Percentiles rank a stretch among this genome's conserved stretches.
These are phyloP conservation scores for Porpolomopsis calyptriformis DNA, from an alignment of 768 basidiomycete species.

Conservation along the genomic window DNA sequence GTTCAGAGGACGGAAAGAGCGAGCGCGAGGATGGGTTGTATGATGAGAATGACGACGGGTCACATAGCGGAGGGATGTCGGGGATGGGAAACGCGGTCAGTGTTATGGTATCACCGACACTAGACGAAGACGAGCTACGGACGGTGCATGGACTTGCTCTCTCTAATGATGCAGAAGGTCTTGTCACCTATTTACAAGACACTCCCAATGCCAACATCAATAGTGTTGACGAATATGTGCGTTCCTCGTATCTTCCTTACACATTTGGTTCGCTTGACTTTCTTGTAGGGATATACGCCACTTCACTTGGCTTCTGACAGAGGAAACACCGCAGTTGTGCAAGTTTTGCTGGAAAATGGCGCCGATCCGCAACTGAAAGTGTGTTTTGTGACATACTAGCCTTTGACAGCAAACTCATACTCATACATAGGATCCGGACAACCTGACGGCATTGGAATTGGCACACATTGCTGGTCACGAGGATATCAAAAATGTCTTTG, in stretches of 20 bases:
- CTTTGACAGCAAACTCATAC: not conserved
- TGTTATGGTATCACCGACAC: slow-evolving; percentile 34
- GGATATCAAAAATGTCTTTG: slow-evolving; percentile 35
- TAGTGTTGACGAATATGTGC: slow-evolving; percentile 61
- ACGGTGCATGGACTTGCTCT: slow-evolving; percentile 57
- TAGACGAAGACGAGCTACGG: slow-evolving; percentile 25
- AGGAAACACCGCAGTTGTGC: slow-evolving; percentile 50
- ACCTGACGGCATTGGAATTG: slow-evolving; percentile 47
- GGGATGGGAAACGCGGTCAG: slow-evolving; percentile 61
- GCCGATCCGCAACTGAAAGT: slow-evolving; percentile 62
- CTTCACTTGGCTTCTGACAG: slow-evolving; percentile 82
- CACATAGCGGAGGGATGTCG: slow-evolving; percentile 20
- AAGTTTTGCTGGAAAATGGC: slow-evolving; percentile 49
- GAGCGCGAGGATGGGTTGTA: slow-evolving; percentile 8
- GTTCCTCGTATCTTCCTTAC: slow-evolving; percentile 16
- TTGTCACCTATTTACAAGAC: slow-evolving; percentile 34
- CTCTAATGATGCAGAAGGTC: slow-evolving; percentile 35
- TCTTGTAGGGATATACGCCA: slow-evolving; percentile 70
- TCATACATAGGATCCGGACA: slow-evolving; percentile 51
- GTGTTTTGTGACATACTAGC: slow-evolving; percentile 3
- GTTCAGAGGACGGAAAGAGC: not conserved
- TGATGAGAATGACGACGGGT: slow-evolving; percentile 34
- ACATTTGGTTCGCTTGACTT: slow-evolving; percentile 5
- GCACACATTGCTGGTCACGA: slow-evolving; percentile 48
- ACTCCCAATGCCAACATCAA: slow-evolving; percentile 42